Evolutionary conservation across 2,329 filamentous ascomycete genomes (phyloP).

Genomic region (Trichoderma oligosporum): DNA sequence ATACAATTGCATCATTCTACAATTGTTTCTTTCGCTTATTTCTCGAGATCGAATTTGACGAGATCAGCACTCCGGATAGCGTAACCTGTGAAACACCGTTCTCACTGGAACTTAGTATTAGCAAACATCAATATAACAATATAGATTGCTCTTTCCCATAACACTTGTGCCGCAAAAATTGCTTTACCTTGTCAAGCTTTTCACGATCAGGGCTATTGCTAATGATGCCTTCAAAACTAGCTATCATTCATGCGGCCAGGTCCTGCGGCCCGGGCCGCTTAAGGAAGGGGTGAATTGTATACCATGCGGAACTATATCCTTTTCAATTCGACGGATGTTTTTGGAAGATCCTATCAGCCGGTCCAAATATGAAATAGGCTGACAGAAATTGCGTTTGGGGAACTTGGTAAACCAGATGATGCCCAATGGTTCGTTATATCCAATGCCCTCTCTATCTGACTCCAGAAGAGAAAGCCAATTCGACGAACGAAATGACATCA

Average conservation of each 20-base stretch:
- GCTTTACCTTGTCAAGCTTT: constrained; percentile 6
- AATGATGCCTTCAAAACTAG: constrained; percentile 13
- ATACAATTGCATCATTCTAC: too few relatives aligned
- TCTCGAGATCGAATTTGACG: constrained; percentile 11
- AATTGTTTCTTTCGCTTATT: too few relatives aligned
- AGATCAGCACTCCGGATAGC: constrained; percentile 12
- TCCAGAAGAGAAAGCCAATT: background rate
- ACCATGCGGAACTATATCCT: constrained; percentile 7
- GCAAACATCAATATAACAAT: background rate
- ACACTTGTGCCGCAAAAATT: background rate
- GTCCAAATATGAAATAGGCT: background rate
- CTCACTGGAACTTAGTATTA: background rate
- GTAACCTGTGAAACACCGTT: background rate
- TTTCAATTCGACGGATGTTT: constrained; percentile 5
- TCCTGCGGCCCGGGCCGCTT: constrained; percentile 1
- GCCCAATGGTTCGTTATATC: constrained; percentile 1
- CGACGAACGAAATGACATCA: background rate
- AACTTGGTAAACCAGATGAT: constrained; percentile 5
- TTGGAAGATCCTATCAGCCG: constrained; percentile 1
- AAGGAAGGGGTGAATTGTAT: constrained; percentile 3
- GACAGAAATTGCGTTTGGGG: constrained; percentile 4
- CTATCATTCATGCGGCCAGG: constrained; percentile 12
- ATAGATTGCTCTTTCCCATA: background rate
- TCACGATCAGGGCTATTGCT: constrained; percentile 7
- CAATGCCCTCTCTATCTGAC: background rate